Percentiles rank a stretch among this genome's conserved stretches.
Evolutionary conservation across 2,329 filamentous ascomycete species (phyloP).

Genomic region (Diaporthe citriasiana): DNA sequence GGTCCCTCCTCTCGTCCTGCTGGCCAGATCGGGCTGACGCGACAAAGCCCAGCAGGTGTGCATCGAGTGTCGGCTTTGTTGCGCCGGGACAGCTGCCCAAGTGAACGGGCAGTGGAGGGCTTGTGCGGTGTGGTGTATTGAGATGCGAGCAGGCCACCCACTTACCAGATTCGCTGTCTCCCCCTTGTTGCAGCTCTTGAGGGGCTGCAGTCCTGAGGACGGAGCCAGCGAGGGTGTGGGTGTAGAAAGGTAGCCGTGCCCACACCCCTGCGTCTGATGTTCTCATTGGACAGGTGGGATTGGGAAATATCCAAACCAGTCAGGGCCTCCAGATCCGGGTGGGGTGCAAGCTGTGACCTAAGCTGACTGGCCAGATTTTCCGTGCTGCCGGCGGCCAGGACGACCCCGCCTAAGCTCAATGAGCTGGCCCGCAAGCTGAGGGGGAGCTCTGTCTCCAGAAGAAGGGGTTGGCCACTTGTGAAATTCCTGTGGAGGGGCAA

Average conservation of each 20-base stretch:
- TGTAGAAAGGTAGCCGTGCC: background rate
- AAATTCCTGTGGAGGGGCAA: background rate
- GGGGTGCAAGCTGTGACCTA: too few species aligned
- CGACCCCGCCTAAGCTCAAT: constrained; percentile 5
- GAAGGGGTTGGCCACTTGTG: background rate
- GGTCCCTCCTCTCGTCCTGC: background rate
- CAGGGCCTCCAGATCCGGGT: background rate
- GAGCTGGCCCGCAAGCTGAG: background rate
- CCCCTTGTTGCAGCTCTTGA: background rate
- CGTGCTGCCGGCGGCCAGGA: background rate
- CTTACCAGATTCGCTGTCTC: background rate
- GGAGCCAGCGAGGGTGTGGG: background rate
- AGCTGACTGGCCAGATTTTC: too few species aligned
- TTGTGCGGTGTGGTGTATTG: background rate
- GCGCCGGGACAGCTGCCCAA: background rate
- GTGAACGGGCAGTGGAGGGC: background rate
- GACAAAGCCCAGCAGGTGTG: background rate
- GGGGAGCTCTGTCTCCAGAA: background rate
- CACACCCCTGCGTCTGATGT: background rate
- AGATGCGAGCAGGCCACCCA: background rate
- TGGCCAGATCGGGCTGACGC: background rate
- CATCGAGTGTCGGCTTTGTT: background rate
- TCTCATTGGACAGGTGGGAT: background rate
- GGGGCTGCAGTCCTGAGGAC: background rate
- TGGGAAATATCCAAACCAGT: background rate